Base-by-base conservation (phyloP, 2,329 filamentous ascomycete species). In the Talaromyces rugulosus region DNA sequence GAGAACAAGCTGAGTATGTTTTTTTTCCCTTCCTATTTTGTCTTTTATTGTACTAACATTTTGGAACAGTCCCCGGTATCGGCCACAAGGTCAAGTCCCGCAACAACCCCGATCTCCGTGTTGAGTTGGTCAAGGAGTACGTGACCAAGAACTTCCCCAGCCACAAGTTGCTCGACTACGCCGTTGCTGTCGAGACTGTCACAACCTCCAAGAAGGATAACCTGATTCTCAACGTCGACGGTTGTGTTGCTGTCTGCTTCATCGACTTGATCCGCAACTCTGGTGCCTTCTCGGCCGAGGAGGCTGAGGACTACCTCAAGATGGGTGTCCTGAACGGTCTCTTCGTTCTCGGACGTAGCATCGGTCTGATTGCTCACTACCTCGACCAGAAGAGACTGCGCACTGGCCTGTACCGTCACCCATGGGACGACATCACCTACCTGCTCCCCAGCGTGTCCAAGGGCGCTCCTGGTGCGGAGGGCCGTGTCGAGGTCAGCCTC, bases 151-250 rank as follows among this genome's bases (percentile, higher is more conserved):
- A 95, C 83, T 99, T 99, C 89, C 92, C 95, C 71, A 93, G 83
- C 83, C 92, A 91, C 86, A 98, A 98, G 87, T 88, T 98, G 76
- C 92, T 99, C 77, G 95, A 99, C 83, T 99, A 97, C 79, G 95
- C 95, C 69, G 87, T 99, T 75, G 95, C 95, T 54, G 95, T 99
- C 69, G 95, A 99, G 87, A 91, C 90, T 11, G 95, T 99, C 67
- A 99, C 95, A 61, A 99, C 95, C 57, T 97, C 92, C 68, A 99
- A 99, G 91, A 99, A 99, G 87, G 95, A 99, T 83, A 99, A 98
- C 86, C 87, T 99, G 70, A 99, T 99, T 72, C 89, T 99, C 74
- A 99, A 99, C 85, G 95, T 99, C 63, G 95, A 98, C 76, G 95
- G 95, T 72, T 96, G 92, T 79, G 90, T 99, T 74, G 95, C 95